A percentile compares a stretch with the other conserved stretches of the same genome.
Conservation (phyloP, 2,329 filamentous ascomycete genomes). For the Hymenoscyphus linearis region DNA sequence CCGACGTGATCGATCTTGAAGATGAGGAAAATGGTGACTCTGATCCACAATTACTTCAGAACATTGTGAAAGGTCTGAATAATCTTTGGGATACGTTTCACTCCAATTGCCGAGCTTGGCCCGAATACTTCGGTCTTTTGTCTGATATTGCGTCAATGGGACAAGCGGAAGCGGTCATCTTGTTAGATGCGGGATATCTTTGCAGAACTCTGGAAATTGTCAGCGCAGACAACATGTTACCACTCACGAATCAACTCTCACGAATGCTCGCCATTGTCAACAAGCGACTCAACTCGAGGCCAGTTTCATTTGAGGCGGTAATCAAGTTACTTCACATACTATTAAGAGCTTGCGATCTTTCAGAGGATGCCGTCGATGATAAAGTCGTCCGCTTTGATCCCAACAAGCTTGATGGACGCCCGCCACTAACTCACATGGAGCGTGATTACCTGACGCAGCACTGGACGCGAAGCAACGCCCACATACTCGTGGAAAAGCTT, state of each 20-base stretch:
- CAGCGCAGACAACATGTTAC: conserved; percentile 27
- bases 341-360: conserved; percentile 25
- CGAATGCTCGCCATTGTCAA: conserved; percentile 49
- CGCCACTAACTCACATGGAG: conserved; percentile 42
- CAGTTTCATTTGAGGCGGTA: conserved; percentile 48
- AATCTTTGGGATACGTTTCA: conserved; percentile 60
- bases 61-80: conserved; percentile 43
- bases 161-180: conserved; percentile 47
- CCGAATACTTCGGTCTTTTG: conserved; percentile 70
- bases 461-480: conserved; percentile 36
- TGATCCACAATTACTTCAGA: conserved; percentile 28
- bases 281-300: conserved; percentile 45
- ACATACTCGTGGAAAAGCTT: conserved; percentile 62
- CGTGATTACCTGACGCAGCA: conserved; percentile 41
- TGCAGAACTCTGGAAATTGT: conserved; percentile 36
- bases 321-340: conserved; percentile 43
- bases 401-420: conserved; percentile 29
- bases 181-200: conserved; percentile 60
- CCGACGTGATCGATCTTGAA: conserved; percentile 28
- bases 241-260: conserved; percentile 42
- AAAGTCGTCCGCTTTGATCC: conserved; percentile 36
- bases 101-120: conserved; percentile 60
- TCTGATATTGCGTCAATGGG: conserved; percentile 61
- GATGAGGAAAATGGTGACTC: conserved; percentile 30
- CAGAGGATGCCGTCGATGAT: conserved; percentile 35